Percentiles rank a stretch among this genome's conserved stretches.
Conservation (phyloP, 2,329 filamentous ascomycete genomes). For the Gremmenia infestans region DNA sequence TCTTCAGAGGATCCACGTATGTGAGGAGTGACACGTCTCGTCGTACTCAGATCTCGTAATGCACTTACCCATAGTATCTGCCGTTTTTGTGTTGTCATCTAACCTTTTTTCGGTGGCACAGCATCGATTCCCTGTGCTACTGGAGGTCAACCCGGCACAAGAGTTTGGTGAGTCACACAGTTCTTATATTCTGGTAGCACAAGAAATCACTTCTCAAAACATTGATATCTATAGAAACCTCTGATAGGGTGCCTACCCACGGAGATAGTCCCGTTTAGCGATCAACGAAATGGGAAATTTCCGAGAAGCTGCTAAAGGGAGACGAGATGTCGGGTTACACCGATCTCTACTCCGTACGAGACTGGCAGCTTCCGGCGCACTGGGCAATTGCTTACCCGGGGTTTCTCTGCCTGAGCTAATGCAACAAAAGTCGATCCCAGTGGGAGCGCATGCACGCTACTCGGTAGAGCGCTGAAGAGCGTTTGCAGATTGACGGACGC, state of each 20-base stretch:
- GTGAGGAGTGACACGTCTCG: conserved; percentile 16
- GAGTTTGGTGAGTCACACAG: background rate
- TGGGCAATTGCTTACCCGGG: conserved; percentile 11
- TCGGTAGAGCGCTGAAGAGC: background rate
- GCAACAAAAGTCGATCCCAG: conserved; percentile 1
- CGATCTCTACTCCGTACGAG: background rate
- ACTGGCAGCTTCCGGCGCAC: conserved; percentile 13
- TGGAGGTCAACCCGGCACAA: background rate
- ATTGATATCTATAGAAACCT: background rate
- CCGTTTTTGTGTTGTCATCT: conserved; percentile 2
- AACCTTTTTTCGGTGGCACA: conserved; percentile 1
- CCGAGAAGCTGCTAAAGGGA: background rate
- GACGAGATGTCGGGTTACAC: background rate
- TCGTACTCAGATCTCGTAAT: conserved; percentile 15
- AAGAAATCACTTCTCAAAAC: background rate
- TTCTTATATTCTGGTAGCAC: background rate
- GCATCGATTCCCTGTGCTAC: background rate
- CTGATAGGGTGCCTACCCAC: background rate
- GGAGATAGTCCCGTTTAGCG: background rate
- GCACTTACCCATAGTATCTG: conserved; percentile 1
- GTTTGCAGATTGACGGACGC: conserved; percentile 10
- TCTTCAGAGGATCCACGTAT: conserved; percentile 7
- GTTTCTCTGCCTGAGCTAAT: conserved; percentile 7
- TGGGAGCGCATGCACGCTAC: conserved; percentile 1
- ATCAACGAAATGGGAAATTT: background rate